Conservation (phyloP, 768 basidiomycete genomes). For the Tricholomella constricta region DNA sequence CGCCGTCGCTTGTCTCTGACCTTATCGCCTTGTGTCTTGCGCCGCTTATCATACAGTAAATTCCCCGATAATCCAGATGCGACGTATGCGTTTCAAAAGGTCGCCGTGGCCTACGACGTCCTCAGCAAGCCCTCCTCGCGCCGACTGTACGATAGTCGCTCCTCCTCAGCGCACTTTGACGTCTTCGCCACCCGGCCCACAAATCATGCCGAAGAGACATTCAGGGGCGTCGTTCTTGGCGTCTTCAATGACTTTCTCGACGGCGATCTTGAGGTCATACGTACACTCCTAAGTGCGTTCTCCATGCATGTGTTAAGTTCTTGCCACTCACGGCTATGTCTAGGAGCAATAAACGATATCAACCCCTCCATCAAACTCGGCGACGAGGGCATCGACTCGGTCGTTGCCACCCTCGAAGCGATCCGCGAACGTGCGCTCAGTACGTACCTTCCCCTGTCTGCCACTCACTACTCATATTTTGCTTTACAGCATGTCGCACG, state of each 20-base stretch:
- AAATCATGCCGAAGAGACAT: conserved; percentile 75
- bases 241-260: conserved; percentile 84
- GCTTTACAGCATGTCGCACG: conserved; percentile 63
- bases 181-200: conserved; percentile 55
- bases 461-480: not conserved
- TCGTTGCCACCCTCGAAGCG: conserved; percentile 68
- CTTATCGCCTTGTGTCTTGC: conserved; percentile 12
- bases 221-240: conserved; percentile 69
- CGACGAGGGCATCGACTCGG: conserved; percentile 76
- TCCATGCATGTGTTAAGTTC: not conserved
- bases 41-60: conserved; percentile 54
- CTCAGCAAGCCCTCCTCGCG: conserved; percentile 73
- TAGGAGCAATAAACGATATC: conserved; percentile 77
- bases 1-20: not conserved
- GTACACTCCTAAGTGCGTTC: conserved; percentile 69
- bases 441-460: conserved; percentile 35
- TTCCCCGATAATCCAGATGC: conserved; percentile 76
- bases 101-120: conserved; percentile 81
- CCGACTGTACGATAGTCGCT: conserved; percentile 66
- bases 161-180: conserved; percentile 48
- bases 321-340: not conserved
- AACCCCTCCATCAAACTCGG: conserved; percentile 77
- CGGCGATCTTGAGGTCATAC: conserved; percentile 85
- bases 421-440: conserved; percentile 78
- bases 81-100: conserved; percentile 84